Evolutionary conservation across 306 rosid genomes (phyloP).

Genomic region (Quercus cerris): DNA sequence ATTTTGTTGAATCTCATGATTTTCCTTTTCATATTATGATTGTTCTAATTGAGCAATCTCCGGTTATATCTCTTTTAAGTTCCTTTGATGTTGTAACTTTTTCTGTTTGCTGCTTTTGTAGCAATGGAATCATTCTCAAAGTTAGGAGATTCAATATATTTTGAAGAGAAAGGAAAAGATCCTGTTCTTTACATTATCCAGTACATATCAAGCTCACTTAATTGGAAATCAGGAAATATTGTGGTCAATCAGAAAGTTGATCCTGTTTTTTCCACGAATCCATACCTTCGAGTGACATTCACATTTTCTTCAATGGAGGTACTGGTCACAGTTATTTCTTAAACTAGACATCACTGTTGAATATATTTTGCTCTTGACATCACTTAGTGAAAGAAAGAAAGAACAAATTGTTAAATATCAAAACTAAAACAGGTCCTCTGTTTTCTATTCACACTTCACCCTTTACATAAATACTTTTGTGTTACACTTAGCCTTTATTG

Average conservation of each 20-base stretch:
- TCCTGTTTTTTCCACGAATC: slow-evolving; percentile 56
- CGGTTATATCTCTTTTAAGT: neutral
- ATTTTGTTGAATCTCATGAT: neutral
- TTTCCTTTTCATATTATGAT: neutral
- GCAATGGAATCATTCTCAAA: slow-evolving; percentile 86
- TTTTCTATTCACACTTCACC: neutral
- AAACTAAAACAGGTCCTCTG: neutral
- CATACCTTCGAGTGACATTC: slow-evolving; percentile 51
- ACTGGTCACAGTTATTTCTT: neutral
- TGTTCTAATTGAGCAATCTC: neutral
- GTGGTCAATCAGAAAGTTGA: slow-evolving; percentile 51
- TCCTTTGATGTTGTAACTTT: neutral
- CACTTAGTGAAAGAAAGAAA: neutral
- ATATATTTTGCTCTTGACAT: neutral
- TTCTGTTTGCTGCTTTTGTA: slow-evolving; percentile 23
- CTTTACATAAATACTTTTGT: neutral
- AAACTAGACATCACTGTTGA: neutral
- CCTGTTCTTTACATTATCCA: slow-evolving; percentile 73
- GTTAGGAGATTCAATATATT: slow-evolving; percentile 88
- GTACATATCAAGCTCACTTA: slow-evolving; percentile 76
- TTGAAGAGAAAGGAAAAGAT: slow-evolving; percentile 55
- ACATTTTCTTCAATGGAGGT: slow-evolving; percentile 48
- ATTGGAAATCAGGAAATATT: slow-evolving; percentile 64
- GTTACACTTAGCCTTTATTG: neutral
- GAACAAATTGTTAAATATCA: neutral